Percentiles rank a stretch among this genome's conserved stretches.
Evolutionary conservation across 2,329 filamentous ascomycete species (phyloP).

Genomic region (Ophiocordyceps camponoti-saundersi): DNA sequence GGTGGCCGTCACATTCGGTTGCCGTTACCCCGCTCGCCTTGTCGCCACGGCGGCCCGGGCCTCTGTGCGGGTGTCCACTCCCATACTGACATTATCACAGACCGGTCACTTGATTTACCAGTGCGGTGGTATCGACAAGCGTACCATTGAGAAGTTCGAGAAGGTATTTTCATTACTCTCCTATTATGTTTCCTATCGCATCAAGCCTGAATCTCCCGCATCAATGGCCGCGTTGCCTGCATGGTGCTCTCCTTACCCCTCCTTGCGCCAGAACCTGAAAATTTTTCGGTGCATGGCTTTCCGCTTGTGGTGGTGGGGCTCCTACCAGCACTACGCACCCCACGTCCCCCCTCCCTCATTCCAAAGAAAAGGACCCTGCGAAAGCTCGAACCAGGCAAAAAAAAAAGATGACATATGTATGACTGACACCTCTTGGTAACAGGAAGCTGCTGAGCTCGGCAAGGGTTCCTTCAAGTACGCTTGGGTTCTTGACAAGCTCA

Average conservation of each 20-base stretch:
- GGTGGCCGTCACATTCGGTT: slow-evolving; percentile 1
- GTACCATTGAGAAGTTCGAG: slow-evolving; percentile 99
- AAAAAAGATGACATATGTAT: slow-evolving; percentile 2
- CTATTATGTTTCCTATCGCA: not conserved
- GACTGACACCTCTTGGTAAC: slow-evolving; percentile 7
- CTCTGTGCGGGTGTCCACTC: not conserved
- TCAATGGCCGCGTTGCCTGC: not conserved
- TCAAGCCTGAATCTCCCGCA: not conserved
- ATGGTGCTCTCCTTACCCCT: not conserved
- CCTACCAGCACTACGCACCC: slow-evolving; percentile 3
- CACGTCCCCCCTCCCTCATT: not conserved
- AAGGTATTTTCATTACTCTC: slow-evolving; percentile 50
- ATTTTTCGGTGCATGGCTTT: not conserved
- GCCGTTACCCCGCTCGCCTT: slow-evolving; percentile 4
- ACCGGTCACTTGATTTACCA: slow-evolving; percentile 98
- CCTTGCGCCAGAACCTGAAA: not conserved
- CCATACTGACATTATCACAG: slow-evolving; percentile 16
- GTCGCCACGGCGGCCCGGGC: slow-evolving; percentile 3
- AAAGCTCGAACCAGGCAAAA: not conserved
- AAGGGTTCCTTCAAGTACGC: slow-evolving; percentile 99
- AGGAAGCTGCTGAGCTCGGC: slow-evolving; percentile 97
- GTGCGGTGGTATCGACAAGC: slow-evolving; percentile 99
- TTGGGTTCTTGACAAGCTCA: slow-evolving; percentile 99
- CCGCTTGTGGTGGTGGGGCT: not conserved
- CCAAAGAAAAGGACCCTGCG: not conserved